phyloP scores from a whole-genome alignment of 2,329 filamentous ascomycete genomes.

The Cladosporium sp. region DNA sequence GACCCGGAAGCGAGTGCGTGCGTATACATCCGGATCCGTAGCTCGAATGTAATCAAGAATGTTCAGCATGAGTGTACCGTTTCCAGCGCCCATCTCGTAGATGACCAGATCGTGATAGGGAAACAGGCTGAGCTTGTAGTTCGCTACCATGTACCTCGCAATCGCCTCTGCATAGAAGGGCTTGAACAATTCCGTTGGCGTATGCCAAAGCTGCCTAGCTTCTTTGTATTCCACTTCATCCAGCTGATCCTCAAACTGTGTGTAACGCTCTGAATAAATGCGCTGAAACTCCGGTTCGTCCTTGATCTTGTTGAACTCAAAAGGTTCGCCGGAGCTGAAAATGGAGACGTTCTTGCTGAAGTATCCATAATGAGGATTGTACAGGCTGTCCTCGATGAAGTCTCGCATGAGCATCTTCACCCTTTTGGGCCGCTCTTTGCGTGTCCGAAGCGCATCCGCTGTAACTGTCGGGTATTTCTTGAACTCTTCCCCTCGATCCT shows the following conservation, averaged over 20 bases:
- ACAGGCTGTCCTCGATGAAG: slow-evolving; percentile 81
- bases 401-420: slow-evolving; percentile 98
- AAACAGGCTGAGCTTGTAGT: slow-evolving; percentile 92
- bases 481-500: slow-evolving; percentile 79
- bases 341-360: slow-evolving; percentile 48
- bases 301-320: slow-evolving; percentile 77
- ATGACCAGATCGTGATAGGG: slow-evolving; percentile 97
- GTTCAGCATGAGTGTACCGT: slow-evolving; percentile 97
- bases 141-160: slow-evolving; percentile 90
- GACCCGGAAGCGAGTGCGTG: slow-evolving; percentile 88
- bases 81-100: slow-evolving; percentile 97
- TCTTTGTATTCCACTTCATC: slow-evolving; percentile 71
- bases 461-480: slow-evolving; percentile 81
- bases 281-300: slow-evolving; percentile 85
- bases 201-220: slow-evolving; percentile 94
- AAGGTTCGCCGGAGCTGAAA: slow-evolving; percentile 88
- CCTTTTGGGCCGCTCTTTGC: slow-evolving; percentile 74
- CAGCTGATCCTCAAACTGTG: slow-evolving; percentile 83
- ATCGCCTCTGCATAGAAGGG: slow-evolving; percentile 97
- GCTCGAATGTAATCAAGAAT: slow-evolving; percentile 95
- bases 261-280: slow-evolving; percentile 76
- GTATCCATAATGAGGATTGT: slow-evolving; percentile 35
- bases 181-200: slow-evolving; percentile 92
- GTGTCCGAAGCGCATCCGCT: slow-evolving; percentile 70
- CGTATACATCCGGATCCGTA: slow-evolving; percentile 86